Base-by-base conservation (phyloP, 306 rosid genomes). In the Vigna trinervia region DNA sequence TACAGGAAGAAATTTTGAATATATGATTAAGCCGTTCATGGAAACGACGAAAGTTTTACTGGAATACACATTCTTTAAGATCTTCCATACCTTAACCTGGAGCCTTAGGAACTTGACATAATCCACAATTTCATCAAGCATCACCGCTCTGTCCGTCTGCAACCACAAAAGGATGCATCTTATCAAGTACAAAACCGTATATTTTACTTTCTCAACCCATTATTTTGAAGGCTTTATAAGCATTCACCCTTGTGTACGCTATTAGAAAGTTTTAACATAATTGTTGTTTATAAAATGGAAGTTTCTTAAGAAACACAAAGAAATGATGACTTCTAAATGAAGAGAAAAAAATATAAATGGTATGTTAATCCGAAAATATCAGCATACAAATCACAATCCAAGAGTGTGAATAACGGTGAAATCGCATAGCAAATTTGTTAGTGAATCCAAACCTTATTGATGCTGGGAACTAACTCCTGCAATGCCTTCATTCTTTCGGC, bases 401-500 rank as follows among this genome's bases (percentile, higher is more conserved):
- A 66, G 50, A 56, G 53, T 7, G 13, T 34, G 38, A 9, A 11
- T 36, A 9, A 59, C 26, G 41, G 11, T 0, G 75, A 10, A 30
- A 34, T 4, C 6, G 52, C 48, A 47, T 22, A 47, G 65, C 17
- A 60, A 61, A 45, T 45, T 45, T 30, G 34, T 30, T 30, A 30
- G 34, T 3, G 4, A 30, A 30, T 30, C 34, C 90, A 9, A 56
- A 92, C 98, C 96, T 96, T 96, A 60, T 92, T 96, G 78, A 91
- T 87, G 78, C 92, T 89, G 60, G 98, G 99, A 78, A 96, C 99
- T 81, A 96, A 78, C 79, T 96, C 99, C 86, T 92, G 99, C 84
- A 96, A 79, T 75, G 98, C 99, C 90, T 84, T 96, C 99, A 96
- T 96, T 89, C 99, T 89, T 81, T 96, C 99, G 0, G 99, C 98